These are phyloP conservation scores for Corymbia calophylla DNA, from an alignment of 441 rosid genomes.

Conservation along the genomic window DNA sequence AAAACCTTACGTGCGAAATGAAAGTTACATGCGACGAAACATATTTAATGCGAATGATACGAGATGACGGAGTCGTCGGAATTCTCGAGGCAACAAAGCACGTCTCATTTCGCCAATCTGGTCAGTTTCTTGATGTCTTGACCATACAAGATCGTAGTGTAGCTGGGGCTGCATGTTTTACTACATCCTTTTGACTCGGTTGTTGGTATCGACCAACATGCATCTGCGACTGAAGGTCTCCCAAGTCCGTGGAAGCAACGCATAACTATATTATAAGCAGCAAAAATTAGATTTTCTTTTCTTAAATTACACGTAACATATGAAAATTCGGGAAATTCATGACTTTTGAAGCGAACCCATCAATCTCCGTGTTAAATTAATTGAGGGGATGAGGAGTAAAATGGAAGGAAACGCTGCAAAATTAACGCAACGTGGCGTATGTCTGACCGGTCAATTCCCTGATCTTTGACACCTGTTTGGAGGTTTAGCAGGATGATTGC, in stretches of 20 bases:
- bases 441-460: neutral
- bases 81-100: neutral
- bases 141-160: neutral
- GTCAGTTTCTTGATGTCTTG: neutral
- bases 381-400: neutral
- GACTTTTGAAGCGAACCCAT: neutral
- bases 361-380: neutral
- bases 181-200: neutral
- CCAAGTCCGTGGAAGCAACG: neutral
- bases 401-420: neutral
- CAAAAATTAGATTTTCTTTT: neutral
- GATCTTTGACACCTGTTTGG: neutral
- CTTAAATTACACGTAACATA: neutral
- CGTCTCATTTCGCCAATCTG: neutral
- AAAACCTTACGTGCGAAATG: accelerated
- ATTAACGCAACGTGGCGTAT: neutral
- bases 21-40: neutral
- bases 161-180: neutral
- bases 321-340: neutral
- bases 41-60: neutral
- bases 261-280: neutral
- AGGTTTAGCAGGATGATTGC: neutral
- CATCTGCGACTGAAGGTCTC: neutral
- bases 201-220: neutral
- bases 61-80: neutral